phyloP scores from a whole-genome alignment of 2,329 filamentous ascomycete genomes.

The Sporothrix protearum region DNA sequence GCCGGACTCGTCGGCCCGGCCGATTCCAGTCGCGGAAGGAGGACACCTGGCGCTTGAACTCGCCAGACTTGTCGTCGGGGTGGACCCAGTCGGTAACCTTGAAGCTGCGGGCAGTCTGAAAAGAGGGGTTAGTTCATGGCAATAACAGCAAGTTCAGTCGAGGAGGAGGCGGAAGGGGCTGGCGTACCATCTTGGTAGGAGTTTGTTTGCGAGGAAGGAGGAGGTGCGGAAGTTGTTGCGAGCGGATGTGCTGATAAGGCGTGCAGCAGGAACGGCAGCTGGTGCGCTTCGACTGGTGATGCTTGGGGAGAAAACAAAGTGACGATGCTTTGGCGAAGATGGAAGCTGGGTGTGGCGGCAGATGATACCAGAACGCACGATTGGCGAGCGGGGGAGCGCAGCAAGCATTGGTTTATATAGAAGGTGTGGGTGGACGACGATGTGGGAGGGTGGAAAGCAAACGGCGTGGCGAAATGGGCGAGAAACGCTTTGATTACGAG shows the following conservation, averaged over 20 bases:
- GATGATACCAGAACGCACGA: constrained; percentile 18
- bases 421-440: not conserved
- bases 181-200: constrained; percentile 21
- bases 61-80: constrained; percentile 72
- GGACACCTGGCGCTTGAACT: constrained; percentile 87
- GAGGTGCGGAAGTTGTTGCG: not conserved
- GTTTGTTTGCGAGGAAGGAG: not conserved
- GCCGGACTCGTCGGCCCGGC: constrained; percentile 52
- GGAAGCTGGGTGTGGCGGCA: not conserved
- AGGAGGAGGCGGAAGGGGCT: not conserved
- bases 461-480: not conserved
- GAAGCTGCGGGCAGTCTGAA: constrained; percentile 24
- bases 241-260: not conserved
- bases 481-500: not conserved
- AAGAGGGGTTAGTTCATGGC: not conserved
- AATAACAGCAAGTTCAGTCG: not conserved
- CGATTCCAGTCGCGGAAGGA: constrained; percentile 77
- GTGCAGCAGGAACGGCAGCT: not conserved
- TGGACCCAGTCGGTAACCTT: constrained; percentile 80
- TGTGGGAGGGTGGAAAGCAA: not conserved
- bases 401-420: constrained; percentile 22
- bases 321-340: not conserved
- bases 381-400: constrained; percentile 21
- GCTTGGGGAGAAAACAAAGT: not conserved
- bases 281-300: not conserved